Percentiles rank a stretch among this genome's conserved stretches.
These are phyloP conservation scores for Hebeloma cylindrosporum DNA, from an alignment of 768 basidiomycete genomes.

Conservation along the genomic window DNA sequence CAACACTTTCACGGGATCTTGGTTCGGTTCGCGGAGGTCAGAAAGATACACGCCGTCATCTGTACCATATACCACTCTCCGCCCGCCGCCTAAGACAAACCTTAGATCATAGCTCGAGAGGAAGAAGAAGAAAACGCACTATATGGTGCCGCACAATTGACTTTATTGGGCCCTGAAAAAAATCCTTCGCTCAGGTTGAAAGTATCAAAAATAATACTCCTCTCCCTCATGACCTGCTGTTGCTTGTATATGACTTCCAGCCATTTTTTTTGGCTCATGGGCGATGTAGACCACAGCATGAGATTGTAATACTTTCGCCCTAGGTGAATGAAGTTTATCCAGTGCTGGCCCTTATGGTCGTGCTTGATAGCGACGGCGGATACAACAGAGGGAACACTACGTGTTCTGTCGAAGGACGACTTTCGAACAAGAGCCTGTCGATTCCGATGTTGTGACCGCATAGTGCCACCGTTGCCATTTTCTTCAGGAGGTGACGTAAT, in stretches of 20 bases:
- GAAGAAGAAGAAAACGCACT: conserved; percentile 54
- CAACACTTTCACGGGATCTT: conserved; percentile 88
- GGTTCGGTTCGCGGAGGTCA: conserved; percentile 72
- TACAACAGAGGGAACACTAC: conserved; percentile 39
- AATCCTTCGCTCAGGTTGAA: conserved; percentile 83
- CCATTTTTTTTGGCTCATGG: conserved; percentile 89
- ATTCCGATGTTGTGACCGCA: conserved; percentile 37
- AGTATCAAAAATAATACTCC: conserved; percentile 86
- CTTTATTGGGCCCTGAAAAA: conserved; percentile 81
- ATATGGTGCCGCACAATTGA: conserved; percentile 87
- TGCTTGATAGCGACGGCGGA: conserved; percentile 54
- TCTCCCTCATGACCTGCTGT: conserved; percentile 80
- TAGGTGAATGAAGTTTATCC: conserved; percentile 91
- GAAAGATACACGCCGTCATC: conserved; percentile 97
- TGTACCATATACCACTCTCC: conserved; percentile 92
- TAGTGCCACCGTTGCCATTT: conserved; percentile 30
- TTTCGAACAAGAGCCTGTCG: conserved; percentile 48
- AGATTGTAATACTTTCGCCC: conserved; percentile 91
- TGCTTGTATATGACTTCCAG: conserved; percentile 88
- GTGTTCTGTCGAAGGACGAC: conserved; percentile 40
- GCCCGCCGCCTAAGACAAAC: conserved; percentile 61
- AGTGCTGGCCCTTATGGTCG: conserved; percentile 79
- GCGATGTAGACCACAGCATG: conserved; percentile 87
- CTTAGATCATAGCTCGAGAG: conserved; percentile 7
- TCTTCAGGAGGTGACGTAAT: conserved; percentile 81